Percentiles rank a stretch among this genome's conserved stretches.
phyloP scores from a whole-genome alignment of 441 rosid genomes.

The Gossypium laxum region DNA sequence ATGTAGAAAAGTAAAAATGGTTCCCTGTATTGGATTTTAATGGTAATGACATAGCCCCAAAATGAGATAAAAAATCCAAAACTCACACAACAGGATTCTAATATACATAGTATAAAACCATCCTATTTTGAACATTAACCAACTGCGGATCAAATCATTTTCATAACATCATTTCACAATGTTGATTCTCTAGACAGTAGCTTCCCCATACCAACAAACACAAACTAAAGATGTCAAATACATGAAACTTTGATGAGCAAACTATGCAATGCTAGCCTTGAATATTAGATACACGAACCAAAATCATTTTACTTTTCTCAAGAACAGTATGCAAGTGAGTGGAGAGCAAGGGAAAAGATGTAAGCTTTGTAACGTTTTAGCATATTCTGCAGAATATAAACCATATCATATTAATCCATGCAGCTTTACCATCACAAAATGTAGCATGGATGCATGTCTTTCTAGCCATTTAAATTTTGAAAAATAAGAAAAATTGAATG shows the following conservation, averaged over 20 bases:
- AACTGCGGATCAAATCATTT: background rate
- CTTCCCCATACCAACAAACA: background rate
- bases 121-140: background rate
- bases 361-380: background rate
- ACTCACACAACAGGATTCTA: background rate
- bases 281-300: background rate
- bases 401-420: background rate
- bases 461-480: too few relatives aligned
- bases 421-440: background rate
- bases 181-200: background rate
- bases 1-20: constrained; percentile 1
- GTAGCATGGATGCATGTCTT: too few relatives aligned
- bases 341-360: background rate
- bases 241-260: background rate
- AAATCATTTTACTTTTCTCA: background rate
- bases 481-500: too few relatives aligned
- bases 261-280: background rate
- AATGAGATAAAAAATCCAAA: background rate
- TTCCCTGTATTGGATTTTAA: background rate
- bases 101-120: background rate
- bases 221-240: background rate
- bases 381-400: background rate
- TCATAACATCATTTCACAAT: background rate
- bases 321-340: background rate
- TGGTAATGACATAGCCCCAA: background rate